Evolutionary conservation across 179 eudicot genomes (phyloP).

Genomic region (Corrigiola litoralis): DNA sequence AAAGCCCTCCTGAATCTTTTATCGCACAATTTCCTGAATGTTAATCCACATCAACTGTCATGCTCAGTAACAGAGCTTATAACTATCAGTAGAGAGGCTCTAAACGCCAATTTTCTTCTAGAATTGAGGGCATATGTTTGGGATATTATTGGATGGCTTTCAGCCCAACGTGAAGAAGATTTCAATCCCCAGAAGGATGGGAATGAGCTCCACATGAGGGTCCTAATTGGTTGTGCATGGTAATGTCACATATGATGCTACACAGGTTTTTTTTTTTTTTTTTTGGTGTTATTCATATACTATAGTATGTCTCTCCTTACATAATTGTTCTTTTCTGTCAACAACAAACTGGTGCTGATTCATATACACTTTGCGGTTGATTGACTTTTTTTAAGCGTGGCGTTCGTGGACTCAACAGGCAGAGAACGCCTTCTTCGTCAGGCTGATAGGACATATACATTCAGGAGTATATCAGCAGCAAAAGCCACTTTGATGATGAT

Average conservation of each 20-base stretch:
- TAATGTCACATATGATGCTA: slow-evolving; percentile 18
- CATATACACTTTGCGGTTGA: slow-evolving; percentile 3
- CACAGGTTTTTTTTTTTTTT: background rate
- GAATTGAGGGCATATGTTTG: slow-evolving; percentile 57
- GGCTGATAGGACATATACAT: slow-evolving; percentile 27
- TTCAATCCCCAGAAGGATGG: slow-evolving; percentile 30
- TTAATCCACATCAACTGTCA: slow-evolving; percentile 23
- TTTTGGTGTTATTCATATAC: background rate
- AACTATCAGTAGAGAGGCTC: slow-evolving; percentile 35
- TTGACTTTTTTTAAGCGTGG: slow-evolving; percentile 38
- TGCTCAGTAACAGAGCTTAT: slow-evolving; percentile 46
- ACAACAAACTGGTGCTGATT: slow-evolving; percentile 11
- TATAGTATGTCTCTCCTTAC: background rate
- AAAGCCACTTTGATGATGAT: slow-evolving; percentile 75
- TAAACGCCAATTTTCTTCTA: slow-evolving; percentile 32
- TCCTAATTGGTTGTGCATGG: slow-evolving; percentile 69
- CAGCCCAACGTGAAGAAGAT: slow-evolving; percentile 54
- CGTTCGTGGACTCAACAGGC: slow-evolving; percentile 53
- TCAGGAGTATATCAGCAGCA: slow-evolving; percentile 47
- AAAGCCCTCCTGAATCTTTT: slow-evolving; percentile 51
- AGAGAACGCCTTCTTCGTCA: slow-evolving; percentile 41
- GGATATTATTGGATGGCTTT: slow-evolving; percentile 84
- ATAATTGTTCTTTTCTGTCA: background rate
- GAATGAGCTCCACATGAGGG: slow-evolving; percentile 33
- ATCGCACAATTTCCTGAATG: slow-evolving; percentile 29